Conservation (phyloP, 2,329 filamentous ascomycete species). For the Scytalidium sp. region DNA sequence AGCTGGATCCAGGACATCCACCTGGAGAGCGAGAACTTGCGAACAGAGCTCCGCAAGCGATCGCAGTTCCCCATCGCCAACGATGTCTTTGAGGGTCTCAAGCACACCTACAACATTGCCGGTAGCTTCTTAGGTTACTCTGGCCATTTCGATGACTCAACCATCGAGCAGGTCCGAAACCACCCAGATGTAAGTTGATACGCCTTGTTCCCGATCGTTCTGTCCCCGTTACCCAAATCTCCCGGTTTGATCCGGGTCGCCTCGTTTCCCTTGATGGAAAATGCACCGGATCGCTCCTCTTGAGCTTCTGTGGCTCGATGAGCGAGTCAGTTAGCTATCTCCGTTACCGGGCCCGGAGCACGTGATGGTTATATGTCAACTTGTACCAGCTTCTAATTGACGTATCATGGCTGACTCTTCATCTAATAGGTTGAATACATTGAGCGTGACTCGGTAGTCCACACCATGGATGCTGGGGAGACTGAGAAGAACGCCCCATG, state of each 20-base stretch:
- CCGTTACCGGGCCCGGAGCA: slow-evolving; percentile 11
- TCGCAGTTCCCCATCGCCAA: slow-evolving; percentile 66
- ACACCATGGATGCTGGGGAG: slow-evolving; percentile 60
- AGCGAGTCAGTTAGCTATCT: background rate
- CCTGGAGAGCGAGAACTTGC: slow-evolving; percentile 61
- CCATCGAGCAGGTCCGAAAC: slow-evolving; percentile 89
- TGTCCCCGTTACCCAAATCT: background rate
- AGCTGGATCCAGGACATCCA: slow-evolving; percentile 90
- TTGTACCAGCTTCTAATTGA: slow-evolving; percentile 1
- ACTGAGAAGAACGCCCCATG: slow-evolving; percentile 94
- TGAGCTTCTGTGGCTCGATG: background rate
- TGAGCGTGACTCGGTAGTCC: slow-evolving; percentile 90
- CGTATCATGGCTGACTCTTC: slow-evolving; percentile 14
- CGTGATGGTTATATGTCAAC: slow-evolving; percentile 16
- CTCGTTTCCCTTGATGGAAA: background rate
- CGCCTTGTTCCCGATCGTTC: background rate
- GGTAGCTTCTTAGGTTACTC: slow-evolving; percentile 84
- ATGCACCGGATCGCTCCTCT: too few relatives aligned
- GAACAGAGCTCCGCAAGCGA: slow-evolving; percentile 89
- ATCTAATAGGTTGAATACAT: slow-evolving; percentile 82
- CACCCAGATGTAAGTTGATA: slow-evolving; percentile 87
- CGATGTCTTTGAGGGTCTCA: slow-evolving; percentile 78
- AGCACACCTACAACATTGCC: slow-evolving; percentile 95
- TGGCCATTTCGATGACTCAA: slow-evolving; percentile 89
- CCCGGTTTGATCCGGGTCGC: background rate